These are phyloP conservation scores for Penicillium hesseltinei DNA, from an alignment of 2,329 filamentous ascomycete species.

Conservation along the genomic window DNA sequence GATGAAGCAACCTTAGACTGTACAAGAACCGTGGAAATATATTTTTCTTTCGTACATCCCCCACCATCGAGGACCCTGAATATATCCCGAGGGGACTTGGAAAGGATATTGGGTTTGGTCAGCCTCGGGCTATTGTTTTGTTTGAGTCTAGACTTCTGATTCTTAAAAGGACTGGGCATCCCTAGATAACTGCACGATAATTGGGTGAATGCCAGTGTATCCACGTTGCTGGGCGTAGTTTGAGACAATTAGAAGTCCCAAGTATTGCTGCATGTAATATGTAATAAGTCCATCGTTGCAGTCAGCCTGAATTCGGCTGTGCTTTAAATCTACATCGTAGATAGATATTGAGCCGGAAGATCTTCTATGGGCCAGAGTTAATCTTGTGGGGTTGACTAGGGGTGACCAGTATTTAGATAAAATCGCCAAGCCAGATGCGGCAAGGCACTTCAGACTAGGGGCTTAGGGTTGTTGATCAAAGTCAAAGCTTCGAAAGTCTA, in stretches of 20 bases:
- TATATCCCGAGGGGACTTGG: not conserved
- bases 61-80: not conserved
- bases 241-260: not conserved
- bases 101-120: not conserved
- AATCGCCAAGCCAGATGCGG: not conserved
- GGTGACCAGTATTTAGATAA: not conserved
- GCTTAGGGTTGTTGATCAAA: not conserved
- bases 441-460: constrained; percentile 1
- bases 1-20: not conserved
- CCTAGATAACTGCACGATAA: not conserved
- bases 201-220: not conserved
- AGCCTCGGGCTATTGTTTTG: not conserved
- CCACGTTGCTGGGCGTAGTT: not conserved
- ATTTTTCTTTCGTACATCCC: not conserved
- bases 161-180: not conserved
- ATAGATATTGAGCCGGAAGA: not conserved
- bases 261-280: not conserved
- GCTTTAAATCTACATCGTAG: not conserved
- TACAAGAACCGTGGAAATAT: not conserved
- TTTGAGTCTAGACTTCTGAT: not conserved
- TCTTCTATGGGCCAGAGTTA: not conserved
- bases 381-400: not conserved
- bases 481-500: not conserved
- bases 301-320: not conserved
- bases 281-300: not conserved